Evolutionary conservation across 1,284 basidiomycete genomes (phyloP), one percentile per base, ranked within the genome.

Genomic region (Trametes polyzona): DNA sequence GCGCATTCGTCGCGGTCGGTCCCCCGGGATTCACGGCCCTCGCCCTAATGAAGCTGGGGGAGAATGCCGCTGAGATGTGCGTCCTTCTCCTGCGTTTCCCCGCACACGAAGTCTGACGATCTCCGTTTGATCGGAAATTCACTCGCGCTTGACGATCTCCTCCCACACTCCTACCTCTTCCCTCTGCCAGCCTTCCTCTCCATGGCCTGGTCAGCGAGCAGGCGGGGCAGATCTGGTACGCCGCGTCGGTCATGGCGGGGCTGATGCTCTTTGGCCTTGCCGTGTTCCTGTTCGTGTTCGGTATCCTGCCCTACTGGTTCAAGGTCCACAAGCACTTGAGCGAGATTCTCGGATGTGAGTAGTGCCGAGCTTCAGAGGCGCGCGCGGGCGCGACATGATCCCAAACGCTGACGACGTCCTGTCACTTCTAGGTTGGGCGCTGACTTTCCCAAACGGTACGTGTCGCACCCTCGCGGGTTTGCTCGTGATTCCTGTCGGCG

Each of bases 21-120:
- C 79, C 79, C 6, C 78, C 79, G 19, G 78, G 79, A 4, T 81
- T 81, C 64, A 80, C 78, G 6, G 79, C 78, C 4, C 71, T 80
- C 43, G 77, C 78, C 1, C 68, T 80, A 21, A 74, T 81, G 62
- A 78, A 77, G 53, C 71, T 81, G 26, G 79, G 78, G n/a, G 69
- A 65, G 35, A 67, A 69, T 4, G 74, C 79, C 0, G 63, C 63
- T 27, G 63, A 73, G 26, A 78, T 79, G 79, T 79, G 63, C 52
- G 72, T 67, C 17, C 44, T 26, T 56, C 26, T 42, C 9, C 12
- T 27, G n/a, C 19, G 24, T 47, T 30, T 12, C 42, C 24, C 35
- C 23, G 41, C 42, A 30, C 26, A 19, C 52, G 42, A 48, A 43
- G 30, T 30, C 48, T 58, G 42, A 51, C 44, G 43, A 55, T 55